phyloP scores from a whole-genome alignment of 495 filamentous ascomycete species.

The Neurospora hispaniola region DNA sequence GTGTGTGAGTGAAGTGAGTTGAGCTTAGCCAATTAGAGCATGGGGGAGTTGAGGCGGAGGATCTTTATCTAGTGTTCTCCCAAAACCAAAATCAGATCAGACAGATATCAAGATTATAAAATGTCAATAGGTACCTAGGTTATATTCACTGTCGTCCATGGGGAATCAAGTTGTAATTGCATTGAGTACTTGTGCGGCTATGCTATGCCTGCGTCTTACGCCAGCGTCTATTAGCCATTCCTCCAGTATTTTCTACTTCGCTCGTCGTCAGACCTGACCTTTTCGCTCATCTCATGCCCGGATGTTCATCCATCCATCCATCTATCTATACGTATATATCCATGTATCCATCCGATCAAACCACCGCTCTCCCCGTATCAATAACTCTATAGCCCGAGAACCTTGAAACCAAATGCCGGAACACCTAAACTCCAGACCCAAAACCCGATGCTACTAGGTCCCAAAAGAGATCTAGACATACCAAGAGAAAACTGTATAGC shows the following conservation, averaged over 20 bases:
- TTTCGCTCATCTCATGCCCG: not conserved
- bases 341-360: not conserved
- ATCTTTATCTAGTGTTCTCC: not conserved
- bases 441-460: not conserved
- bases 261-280: not conserved
- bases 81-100: not conserved
- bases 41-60: not conserved
- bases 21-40: too few relatives aligned
- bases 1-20: slow-evolving; percentile 1
- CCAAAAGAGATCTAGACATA: not conserved
- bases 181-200: not conserved
- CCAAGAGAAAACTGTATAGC: not conserved
- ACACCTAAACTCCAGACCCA: not conserved
- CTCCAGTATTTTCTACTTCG: not conserved
- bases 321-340: too few relatives aligned
- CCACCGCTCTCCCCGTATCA: not conserved
- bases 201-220: not conserved
- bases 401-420: not conserved
- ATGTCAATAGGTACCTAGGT: not conserved
- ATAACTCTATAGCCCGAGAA: not conserved
- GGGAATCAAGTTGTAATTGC: not conserved
- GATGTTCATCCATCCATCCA: not conserved
- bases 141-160: not conserved
- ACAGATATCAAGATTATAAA: not conserved
- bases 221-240: not conserved